Percentiles rank a stretch among this genome's conserved stretches.
phyloP scores from a whole-genome alignment of 2,329 filamentous ascomycete genomes.

The Thielaviopsis punctulata region DNA sequence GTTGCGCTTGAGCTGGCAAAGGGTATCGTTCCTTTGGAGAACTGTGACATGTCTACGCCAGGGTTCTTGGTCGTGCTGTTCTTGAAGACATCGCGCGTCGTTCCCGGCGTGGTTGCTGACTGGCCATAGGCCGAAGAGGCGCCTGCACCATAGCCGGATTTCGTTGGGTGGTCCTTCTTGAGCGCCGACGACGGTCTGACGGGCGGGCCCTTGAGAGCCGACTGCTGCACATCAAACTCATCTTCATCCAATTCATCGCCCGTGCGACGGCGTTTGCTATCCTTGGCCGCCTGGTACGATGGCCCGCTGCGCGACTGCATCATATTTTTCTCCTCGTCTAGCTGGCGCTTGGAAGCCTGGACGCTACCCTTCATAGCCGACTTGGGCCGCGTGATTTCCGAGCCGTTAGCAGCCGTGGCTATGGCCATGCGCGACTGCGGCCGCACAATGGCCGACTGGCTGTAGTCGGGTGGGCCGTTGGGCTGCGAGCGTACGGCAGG shows the following conservation, averaged over 20 bases:
- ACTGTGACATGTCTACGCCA: slow-evolving; percentile 64
- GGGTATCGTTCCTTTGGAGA: slow-evolving; percentile 75
- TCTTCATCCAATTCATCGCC: slow-evolving; percentile 52
- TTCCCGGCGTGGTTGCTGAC: slow-evolving; percentile 30
- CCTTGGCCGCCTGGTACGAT: slow-evolving; percentile 45
- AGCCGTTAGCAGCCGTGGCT: slow-evolving; percentile 15
- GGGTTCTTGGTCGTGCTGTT: slow-evolving; percentile 40
- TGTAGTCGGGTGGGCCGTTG: slow-evolving; percentile 32
- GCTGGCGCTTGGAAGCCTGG: slow-evolving; percentile 59
- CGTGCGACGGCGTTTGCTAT: slow-evolving; percentile 65
- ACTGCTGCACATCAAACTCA: slow-evolving; percentile 35
- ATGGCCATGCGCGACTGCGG: slow-evolving; percentile 43
- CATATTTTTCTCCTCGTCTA: slow-evolving; percentile 48
- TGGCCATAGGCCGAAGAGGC: slow-evolving; percentile 39
- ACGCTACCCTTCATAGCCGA: slow-evolving; percentile 33
- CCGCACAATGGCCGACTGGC: slow-evolving; percentile 22
- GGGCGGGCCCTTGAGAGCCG: slow-evolving; percentile 59
- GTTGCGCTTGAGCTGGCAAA: slow-evolving; percentile 54
- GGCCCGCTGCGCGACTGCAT: slow-evolving; percentile 34
- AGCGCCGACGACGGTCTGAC: slow-evolving; percentile 59
- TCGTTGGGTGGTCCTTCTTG: slow-evolving; percentile 35
- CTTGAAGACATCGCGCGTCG: slow-evolving; percentile 45
- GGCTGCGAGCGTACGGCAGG: slow-evolving; percentile 39
- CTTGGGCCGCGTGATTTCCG: slow-evolving; percentile 21
- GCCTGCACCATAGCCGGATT: not conserved